Conservation (phyloP, 768 basidiomycete species). For the Tricholoma furcatifolium region DNA sequence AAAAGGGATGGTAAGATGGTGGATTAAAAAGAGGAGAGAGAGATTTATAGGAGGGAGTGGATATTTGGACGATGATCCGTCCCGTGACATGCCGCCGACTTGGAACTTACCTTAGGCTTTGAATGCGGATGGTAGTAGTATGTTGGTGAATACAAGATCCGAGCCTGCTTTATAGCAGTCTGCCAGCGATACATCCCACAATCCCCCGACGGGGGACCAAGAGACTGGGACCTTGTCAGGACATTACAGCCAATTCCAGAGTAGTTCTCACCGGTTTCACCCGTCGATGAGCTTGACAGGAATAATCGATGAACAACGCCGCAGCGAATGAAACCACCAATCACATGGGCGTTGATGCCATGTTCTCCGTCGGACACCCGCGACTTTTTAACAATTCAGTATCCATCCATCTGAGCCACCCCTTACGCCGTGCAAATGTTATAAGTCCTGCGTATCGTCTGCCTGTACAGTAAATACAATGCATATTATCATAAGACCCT, state of each 20-base stretch:
- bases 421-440: not conserved
- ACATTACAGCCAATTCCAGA: conserved; percentile 14
- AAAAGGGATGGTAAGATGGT: conserved; percentile 18
- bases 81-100: conserved; percentile 17
- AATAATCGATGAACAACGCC: not conserved
- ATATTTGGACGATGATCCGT: conserved; percentile 19
- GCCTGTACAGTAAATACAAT: conserved; percentile 11
- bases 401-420: not conserved
- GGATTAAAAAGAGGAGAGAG: conserved; percentile 11
- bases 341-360: conserved; percentile 16
- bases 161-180: conserved; percentile 30
- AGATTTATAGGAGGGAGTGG: conserved; percentile 20
- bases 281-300: conserved; percentile 13
- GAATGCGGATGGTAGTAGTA: conserved; percentile 8
- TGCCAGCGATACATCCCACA: conserved; percentile 33
- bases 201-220: conserved; percentile 30
- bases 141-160: conserved; percentile 15
- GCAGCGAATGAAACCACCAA: not conserved
- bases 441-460: not conserved
- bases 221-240: conserved; percentile 14
- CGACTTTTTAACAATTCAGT: not conserved
- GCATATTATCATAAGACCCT: conserved; percentile 29
- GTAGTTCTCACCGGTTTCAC: conserved; percentile 24
- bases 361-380: conserved; percentile 14
- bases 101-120: conserved; percentile 9